These are phyloP conservation scores for Amphicarpaea edgeworthii DNA, from an alignment of 306 rosid genomes.

Conservation along the genomic window DNA sequence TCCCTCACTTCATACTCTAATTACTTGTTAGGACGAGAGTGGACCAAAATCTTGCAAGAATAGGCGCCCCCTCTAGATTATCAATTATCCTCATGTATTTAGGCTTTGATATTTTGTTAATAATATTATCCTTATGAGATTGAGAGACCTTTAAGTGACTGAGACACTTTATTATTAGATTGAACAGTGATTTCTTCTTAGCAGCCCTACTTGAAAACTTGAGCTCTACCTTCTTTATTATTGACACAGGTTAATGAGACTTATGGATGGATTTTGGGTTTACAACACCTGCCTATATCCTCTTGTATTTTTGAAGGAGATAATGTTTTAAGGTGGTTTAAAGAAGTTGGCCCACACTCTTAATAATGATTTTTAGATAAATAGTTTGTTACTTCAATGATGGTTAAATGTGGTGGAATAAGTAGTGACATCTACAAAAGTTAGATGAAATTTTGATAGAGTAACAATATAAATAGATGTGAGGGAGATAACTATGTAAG, in stretches of 20 bases:
- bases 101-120: neutral
- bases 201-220: slow-evolving; percentile 31
- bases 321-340: neutral
- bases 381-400: too few relatives aligned
- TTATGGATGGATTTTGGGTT: too few relatives aligned
- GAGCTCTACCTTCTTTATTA: too few relatives aligned
- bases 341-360: neutral
- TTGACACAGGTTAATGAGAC: too few relatives aligned
- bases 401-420: too few relatives aligned
- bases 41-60: too few relatives aligned
- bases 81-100: too few relatives aligned
- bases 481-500: neutral
- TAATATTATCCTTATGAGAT: neutral
- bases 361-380: neutral
- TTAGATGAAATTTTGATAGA: too few relatives aligned
- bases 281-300: too few relatives aligned
- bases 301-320: neutral
- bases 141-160: neutral
- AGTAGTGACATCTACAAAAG: neutral
- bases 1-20: neutral
- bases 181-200: slow-evolving; percentile 4
- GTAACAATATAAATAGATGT: too few relatives aligned
- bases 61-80: too few relatives aligned
- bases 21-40: too few relatives aligned
- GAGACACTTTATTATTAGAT: neutral